Percentiles rank a stretch among this genome's conserved stretches.
phyloP scores from a whole-genome alignment of 202 grass and related monocot genomes.

The Musa balbisiana region DNA sequence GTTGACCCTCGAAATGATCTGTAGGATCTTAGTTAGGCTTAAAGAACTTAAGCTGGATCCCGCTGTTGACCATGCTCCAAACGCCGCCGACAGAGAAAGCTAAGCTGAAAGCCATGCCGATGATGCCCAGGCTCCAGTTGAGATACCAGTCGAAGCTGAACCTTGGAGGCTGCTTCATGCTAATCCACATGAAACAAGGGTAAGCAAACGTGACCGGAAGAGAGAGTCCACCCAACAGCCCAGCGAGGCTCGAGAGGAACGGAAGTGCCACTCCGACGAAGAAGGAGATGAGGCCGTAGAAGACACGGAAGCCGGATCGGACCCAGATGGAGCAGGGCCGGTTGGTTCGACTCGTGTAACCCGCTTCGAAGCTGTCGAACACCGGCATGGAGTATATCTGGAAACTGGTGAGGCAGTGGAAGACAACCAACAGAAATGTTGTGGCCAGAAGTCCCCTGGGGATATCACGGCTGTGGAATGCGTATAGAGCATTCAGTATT shows the following conservation, averaged over 20 bases:
- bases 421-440: slow-evolving; percentile 82
- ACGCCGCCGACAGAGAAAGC: slow-evolving; percentile 66
- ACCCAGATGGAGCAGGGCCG: slow-evolving; percentile 87
- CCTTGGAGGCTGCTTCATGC: slow-evolving; percentile 78
- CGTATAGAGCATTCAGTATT: slow-evolving; percentile 68
- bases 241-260: slow-evolving; percentile 84
- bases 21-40: slow-evolving; percentile 44
- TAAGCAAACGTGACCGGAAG: slow-evolving; percentile 89
- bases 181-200: slow-evolving; percentile 97
- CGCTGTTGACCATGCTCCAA: slow-evolving; percentile 85
- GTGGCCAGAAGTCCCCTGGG: slow-evolving; percentile 48
- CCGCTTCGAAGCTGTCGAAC: slow-evolving; percentile 88
- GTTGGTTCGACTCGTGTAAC: slow-evolving; percentile 83
- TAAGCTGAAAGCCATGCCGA: slow-evolving; percentile 77
- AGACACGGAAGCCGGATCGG: slow-evolving; percentile 68
- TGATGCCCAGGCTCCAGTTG: slow-evolving; percentile 68
- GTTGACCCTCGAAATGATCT: no score
- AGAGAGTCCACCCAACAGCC: slow-evolving; percentile 68
- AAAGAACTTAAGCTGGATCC: slow-evolving; percentile 93
- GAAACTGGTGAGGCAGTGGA: slow-evolving; percentile 96
- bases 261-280: slow-evolving; percentile 83
- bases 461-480: slow-evolving; percentile 78
- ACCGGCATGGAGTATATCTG: slow-evolving; percentile 99
- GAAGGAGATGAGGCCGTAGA: slow-evolving; percentile 77
- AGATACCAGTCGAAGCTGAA: slow-evolving; percentile 87